phyloP scores from a whole-genome alignment of 306 rosid genomes.

The Comarum palustre region DNA sequence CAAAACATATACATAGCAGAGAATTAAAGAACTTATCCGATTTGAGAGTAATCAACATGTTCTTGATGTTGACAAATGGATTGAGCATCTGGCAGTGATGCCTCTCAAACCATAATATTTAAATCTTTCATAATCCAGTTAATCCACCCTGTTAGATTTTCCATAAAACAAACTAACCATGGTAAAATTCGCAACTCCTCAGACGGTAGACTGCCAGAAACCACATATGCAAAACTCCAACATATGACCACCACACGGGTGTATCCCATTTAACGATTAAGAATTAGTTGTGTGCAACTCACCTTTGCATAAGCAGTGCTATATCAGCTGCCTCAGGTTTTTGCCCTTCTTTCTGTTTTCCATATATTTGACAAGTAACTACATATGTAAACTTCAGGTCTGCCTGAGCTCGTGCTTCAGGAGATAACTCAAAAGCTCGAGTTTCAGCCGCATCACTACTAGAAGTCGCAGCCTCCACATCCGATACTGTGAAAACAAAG shows the following conservation, averaged over 20 bases:
- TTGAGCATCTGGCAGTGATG: neutral
- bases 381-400: slow-evolving; percentile 95
- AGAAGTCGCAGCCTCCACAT: slow-evolving; percentile 69
- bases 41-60: neutral
- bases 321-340: slow-evolving; percentile 93
- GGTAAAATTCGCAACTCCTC: neutral
- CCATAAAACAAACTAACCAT: neutral
- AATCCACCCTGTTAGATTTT: neutral
- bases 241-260: neutral
- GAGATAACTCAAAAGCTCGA: slow-evolving; percentile 68
- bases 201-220: neutral
- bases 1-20: neutral
- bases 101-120: neutral
- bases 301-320: slow-evolving; percentile 95
- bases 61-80: neutral
- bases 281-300: neutral
- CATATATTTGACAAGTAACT: slow-evolving; percentile 88
- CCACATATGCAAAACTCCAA: neutral
- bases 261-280: neutral
- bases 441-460: slow-evolving; percentile 56
- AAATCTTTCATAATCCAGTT: neutral
- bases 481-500: slow-evolving; percentile 30
- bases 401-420: slow-evolving; percentile 84
- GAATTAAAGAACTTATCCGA: neutral
- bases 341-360: slow-evolving; percentile 85